Evolutionary conservation across 1,284 basidiomycete genomes (phyloP).

Genomic region (Tetrapyrgos nigripes): DNA sequence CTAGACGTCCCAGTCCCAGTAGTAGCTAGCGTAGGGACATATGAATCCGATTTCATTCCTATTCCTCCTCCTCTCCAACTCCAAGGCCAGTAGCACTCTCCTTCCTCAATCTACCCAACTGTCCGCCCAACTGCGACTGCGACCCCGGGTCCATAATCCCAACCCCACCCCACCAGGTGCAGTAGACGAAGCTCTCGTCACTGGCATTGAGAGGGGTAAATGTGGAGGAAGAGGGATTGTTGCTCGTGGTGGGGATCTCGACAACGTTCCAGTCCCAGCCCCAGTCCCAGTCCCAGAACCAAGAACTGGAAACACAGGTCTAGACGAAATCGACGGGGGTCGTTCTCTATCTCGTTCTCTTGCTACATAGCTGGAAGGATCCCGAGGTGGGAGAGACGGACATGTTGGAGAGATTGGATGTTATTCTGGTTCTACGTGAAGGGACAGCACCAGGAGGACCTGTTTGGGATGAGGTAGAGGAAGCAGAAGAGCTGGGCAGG

Average conservation of each 20-base stretch:
- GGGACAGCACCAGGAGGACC: no score
- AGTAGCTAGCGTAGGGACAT: background rate
- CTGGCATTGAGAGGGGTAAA: background rate
- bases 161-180: background rate
- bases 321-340: background rate
- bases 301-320: background rate
- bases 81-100: background rate
- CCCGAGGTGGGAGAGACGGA: no score
- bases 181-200: background rate
- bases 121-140: background rate
- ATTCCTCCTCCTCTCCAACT: background rate
- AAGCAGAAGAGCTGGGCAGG: background rate
- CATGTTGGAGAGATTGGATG: no score
- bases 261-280: background rate
- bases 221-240: background rate
- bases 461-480: no score
- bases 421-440: no score
- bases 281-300: background rate
- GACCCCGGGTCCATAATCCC: background rate
- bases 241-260: background rate
- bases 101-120: background rate
- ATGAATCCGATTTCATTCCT: background rate
- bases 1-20: no score
- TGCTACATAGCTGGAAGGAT: no score
- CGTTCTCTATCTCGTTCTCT: no score